A percentile compares a stretch with the other conserved stretches of the same genome.
phyloP scores from a whole-genome alignment of 2,329 filamentous ascomycete genomes.

The Dactylonectria estremocensis region DNA sequence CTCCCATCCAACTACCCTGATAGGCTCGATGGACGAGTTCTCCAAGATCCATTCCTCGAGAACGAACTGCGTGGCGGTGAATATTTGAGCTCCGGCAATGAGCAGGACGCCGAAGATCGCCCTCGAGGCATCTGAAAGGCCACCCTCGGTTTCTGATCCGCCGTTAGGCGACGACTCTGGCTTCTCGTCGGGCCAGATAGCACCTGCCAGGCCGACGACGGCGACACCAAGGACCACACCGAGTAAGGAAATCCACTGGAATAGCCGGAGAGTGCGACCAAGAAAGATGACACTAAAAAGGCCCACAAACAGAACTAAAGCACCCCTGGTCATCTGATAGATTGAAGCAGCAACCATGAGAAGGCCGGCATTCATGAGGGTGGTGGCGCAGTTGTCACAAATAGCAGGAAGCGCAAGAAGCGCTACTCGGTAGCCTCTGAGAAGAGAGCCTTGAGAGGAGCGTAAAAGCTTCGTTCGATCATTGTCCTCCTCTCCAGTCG shows the following conservation, averaged over 20 bases:
- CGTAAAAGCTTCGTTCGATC: slow-evolving; percentile 61
- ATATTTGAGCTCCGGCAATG: slow-evolving; percentile 95
- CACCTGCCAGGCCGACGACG: slow-evolving; percentile 90
- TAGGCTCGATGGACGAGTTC: slow-evolving; percentile 77
- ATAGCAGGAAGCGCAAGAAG: slow-evolving; percentile 89
- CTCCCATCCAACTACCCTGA: slow-evolving; percentile 96
- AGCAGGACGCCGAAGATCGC: slow-evolving; percentile 88
- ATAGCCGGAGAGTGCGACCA: slow-evolving; percentile 82
- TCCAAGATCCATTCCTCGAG: slow-evolving; percentile 93
- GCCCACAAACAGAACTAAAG: slow-evolving; percentile 94
- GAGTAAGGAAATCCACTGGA: slow-evolving; percentile 92
- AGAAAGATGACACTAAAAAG: slow-evolving; percentile 95
- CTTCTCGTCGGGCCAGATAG: slow-evolving; percentile 80
- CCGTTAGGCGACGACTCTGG: slow-evolving; percentile 56
- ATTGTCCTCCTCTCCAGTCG: slow-evolving; percentile 57
- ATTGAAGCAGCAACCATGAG: slow-evolving; percentile 96
- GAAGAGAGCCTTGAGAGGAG: slow-evolving; percentile 68
- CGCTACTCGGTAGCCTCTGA: slow-evolving; percentile 80
- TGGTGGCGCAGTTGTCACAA: slow-evolving; percentile 95
- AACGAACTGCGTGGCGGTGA: slow-evolving; percentile 97
- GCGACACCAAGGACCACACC: slow-evolving; percentile 92
- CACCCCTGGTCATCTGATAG: slow-evolving; percentile 98
- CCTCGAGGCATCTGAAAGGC: slow-evolving; percentile 52
- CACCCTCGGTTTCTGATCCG: slow-evolving; percentile 59
- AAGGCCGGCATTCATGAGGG: slow-evolving; percentile 96